Conservation (phyloP, 225 moss, liverwort and hornwort genomes). For the Physcomitrellopsis africana region DNA sequence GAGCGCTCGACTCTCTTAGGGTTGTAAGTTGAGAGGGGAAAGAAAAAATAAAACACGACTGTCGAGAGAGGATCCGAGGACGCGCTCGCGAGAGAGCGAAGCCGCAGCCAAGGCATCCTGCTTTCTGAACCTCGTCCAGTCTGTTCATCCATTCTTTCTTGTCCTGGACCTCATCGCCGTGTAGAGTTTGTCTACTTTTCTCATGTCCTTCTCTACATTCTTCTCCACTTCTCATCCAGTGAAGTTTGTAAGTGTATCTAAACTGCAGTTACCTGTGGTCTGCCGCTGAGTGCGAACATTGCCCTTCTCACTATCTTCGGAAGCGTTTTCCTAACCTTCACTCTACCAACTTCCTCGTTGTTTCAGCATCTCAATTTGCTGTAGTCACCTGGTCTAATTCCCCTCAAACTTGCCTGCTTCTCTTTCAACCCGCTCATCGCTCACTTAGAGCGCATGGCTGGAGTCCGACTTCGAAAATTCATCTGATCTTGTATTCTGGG, state of each 20-base stretch:
- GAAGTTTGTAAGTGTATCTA: constrained; percentile 23
- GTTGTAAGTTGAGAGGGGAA: constrained; percentile 13
- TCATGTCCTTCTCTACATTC: constrained; percentile 29
- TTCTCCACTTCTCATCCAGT: constrained; percentile 12
- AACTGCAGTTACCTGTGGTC: constrained; percentile 41
- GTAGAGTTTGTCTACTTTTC: constrained; percentile 33
- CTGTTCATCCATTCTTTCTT: constrained; percentile 36
- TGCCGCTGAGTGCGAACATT: constrained; percentile 34
- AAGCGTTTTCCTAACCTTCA: constrained; percentile 12
- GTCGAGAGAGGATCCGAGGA: constrained; percentile 2
- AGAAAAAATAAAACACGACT: background rate
- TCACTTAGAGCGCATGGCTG: background rate
- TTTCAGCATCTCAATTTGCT: background rate
- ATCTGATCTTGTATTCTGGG: constrained; percentile 14
- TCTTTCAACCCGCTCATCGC: constrained; percentile 7
- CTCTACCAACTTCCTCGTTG: constrained; percentile 25
- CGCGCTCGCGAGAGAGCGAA: constrained; percentile 8
- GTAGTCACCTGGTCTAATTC: constrained; percentile 15
- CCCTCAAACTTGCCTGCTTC: background rate
- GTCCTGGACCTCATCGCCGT: constrained; percentile 37
- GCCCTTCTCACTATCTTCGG: background rate
- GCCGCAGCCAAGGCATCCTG: constrained; percentile 23
- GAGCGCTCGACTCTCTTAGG: constrained; percentile 15
- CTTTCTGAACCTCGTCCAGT: constrained; percentile 22
- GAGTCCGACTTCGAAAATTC: constrained; percentile 11